Evolutionary conservation across 2,329 filamentous ascomycete species (phyloP).

Genomic region (Knoxdaviesia capensis): DNA sequence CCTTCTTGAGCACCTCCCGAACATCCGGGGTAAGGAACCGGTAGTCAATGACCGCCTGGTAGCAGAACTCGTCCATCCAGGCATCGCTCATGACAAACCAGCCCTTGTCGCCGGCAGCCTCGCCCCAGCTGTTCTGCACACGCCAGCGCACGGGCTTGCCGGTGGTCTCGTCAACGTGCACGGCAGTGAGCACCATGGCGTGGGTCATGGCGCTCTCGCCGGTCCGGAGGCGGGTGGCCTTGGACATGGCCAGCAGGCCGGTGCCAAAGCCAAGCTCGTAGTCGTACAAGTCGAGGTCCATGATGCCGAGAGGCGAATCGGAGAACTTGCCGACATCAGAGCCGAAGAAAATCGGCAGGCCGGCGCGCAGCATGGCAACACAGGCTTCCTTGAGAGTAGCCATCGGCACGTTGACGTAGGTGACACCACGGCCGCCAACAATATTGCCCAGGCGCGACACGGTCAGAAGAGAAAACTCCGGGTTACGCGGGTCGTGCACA

Average conservation of each 20-base stretch:
- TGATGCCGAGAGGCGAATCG: constrained; percentile 46
- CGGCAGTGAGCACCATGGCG: constrained; percentile 77
- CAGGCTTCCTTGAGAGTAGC: constrained; percentile 49
- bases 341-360: constrained; percentile 73
- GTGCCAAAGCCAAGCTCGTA: constrained; percentile 74
- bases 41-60: constrained; percentile 70
- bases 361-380: constrained; percentile 58
- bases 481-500: constrained; percentile 69
- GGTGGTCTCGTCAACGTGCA: constrained; percentile 47
- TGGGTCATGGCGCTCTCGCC: constrained; percentile 76
- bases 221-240: constrained; percentile 52
- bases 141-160: constrained; percentile 57
- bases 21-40: constrained; percentile 44
- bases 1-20: constrained; percentile 46
- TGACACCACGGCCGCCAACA: constrained; percentile 53
- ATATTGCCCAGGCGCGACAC: constrained; percentile 68
- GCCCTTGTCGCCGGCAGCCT: constrained; percentile 48
- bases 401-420: constrained; percentile 71
- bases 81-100: constrained; percentile 80
- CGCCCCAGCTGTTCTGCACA: constrained; percentile 75
- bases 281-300: constrained; percentile 60
- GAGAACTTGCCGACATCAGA: constrained; percentile 73
- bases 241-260: constrained; percentile 50
- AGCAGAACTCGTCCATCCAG: constrained; percentile 66
- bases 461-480: constrained; percentile 50